Evolutionary conservation across 169 alveolate species (phyloP).

Genomic region (Plasmodium inui): DNA sequence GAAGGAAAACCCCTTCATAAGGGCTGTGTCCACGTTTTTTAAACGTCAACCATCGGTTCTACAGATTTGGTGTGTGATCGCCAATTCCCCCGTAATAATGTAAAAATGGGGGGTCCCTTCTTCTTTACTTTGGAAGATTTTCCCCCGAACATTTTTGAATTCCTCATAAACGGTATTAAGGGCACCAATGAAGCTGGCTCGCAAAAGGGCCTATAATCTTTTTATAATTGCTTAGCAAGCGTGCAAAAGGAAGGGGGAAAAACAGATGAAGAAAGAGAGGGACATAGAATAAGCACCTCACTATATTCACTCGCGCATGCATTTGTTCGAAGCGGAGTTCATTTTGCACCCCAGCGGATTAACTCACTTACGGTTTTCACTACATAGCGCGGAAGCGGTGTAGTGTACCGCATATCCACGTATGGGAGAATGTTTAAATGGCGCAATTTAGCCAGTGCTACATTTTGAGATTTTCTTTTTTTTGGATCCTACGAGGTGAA

Average conservation of each 20-base stretch:
- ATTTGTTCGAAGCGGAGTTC: neutral
- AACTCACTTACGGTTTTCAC: neutral
- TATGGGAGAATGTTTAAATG: neutral
- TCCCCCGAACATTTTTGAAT: neutral
- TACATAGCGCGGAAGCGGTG: neutral
- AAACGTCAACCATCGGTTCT: neutral
- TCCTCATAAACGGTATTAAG: neutral
- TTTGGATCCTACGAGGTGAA: neutral
- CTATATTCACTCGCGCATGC: neutral
- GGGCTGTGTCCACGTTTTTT: neutral
- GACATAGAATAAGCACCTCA: neutral
- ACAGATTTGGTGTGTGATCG: neutral
- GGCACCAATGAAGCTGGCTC: neutral
- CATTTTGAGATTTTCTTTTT: too few species aligned
- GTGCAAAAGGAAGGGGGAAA: neutral
- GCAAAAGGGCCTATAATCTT: neutral
- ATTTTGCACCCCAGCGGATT: neutral
- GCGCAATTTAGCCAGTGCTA: neutral
- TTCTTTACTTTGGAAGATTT: neutral
- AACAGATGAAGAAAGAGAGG: neutral
- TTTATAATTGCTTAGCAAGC: neutral
- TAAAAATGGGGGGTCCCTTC: neutral
- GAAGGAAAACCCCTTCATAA: neutral
- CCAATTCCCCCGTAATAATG: neutral
- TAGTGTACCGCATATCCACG: neutral